Percentiles rank a stretch among this genome's conserved stretches.
phyloP scores from a whole-genome alignment of 305 asterid species.

The Solanum chacoense region DNA sequence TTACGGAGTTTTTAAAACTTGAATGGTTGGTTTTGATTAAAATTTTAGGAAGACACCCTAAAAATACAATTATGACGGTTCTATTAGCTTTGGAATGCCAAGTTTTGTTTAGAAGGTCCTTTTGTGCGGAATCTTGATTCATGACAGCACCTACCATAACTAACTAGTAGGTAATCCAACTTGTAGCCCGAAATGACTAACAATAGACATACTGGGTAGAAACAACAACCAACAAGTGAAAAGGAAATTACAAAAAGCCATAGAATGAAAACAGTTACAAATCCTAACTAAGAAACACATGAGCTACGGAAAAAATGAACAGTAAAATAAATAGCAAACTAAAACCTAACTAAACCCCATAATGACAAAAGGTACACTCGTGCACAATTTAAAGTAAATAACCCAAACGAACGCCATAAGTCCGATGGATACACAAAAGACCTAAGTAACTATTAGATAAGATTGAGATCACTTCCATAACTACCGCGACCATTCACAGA shows the following conservation, averaged over 20 bases:
- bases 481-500: too few relatives aligned
- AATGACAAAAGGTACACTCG: neutral
- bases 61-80: neutral
- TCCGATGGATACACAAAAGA: neutral
- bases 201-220: neutral
- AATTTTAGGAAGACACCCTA: neutral
- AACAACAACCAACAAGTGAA: too few relatives aligned
- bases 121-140: neutral
- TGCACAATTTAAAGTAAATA: neutral
- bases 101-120: neutral
- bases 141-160: neutral
- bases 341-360: neutral
- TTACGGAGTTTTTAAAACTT: neutral
- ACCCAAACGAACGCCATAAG: neutral
- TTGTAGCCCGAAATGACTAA: neutral
- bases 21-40: neutral
- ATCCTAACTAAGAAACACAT: neutral
- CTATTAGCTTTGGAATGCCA: neutral
- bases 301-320: neutral
- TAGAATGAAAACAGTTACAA: neutral
- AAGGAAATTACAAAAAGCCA: neutral
- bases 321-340: neutral
- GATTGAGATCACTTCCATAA: too few relatives aligned
- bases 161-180: neutral
- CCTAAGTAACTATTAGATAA: too few relatives aligned